A percentile compares a stretch with the other conserved stretches of the same genome.
Evolutionary conservation across 2,329 filamentous ascomycete genomes (phyloP).

Genomic region (Talaromyces sp.): DNA sequence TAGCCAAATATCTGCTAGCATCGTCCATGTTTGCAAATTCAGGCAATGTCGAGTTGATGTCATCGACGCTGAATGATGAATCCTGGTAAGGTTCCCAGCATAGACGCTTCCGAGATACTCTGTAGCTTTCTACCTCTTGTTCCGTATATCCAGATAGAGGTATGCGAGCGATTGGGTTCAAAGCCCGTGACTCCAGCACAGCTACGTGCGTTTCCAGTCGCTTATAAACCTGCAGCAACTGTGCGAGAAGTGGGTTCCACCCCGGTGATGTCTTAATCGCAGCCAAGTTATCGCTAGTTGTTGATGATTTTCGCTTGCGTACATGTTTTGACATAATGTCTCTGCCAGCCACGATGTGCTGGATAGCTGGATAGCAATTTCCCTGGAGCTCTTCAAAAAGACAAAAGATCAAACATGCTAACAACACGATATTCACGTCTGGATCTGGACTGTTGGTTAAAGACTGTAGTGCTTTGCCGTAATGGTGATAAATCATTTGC

Average conservation of each 20-base stretch:
- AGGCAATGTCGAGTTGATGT: not conserved
- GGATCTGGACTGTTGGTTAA: constrained; percentile 1
- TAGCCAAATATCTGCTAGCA: not conserved
- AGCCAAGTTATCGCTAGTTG: not conserved
- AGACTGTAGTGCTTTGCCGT: constrained; percentile 7
- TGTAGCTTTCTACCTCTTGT: not conserved
- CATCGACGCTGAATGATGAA: not conserved
- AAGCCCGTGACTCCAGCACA: constrained; percentile 3
- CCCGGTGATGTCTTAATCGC: constrained; percentile 1
- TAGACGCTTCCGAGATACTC: not conserved
- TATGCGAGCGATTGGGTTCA: constrained; percentile 6
- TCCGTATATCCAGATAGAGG: constrained; percentile 7
- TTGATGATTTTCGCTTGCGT: not conserved
- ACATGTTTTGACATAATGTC: constrained; percentile 6
- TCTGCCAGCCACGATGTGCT: constrained; percentile 9
- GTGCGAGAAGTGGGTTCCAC: constrained; percentile 7
- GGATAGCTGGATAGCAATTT: constrained; percentile 10
- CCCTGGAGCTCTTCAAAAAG: constrained; percentile 15
- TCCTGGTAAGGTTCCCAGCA: not conserved
- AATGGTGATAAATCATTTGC: constrained; percentile 6
- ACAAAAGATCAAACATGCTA: constrained; percentile 8
- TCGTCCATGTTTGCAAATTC: constrained; percentile 9
- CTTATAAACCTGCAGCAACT: constrained; percentile 10
- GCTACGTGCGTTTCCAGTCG: constrained; percentile 9
- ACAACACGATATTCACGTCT: constrained; percentile 9